Evolutionary conservation across 495 filamentous ascomycete genomes (phyloP), one percentile per base, ranked within the genome.

Genomic region (Penicillium canescens): DNA sequence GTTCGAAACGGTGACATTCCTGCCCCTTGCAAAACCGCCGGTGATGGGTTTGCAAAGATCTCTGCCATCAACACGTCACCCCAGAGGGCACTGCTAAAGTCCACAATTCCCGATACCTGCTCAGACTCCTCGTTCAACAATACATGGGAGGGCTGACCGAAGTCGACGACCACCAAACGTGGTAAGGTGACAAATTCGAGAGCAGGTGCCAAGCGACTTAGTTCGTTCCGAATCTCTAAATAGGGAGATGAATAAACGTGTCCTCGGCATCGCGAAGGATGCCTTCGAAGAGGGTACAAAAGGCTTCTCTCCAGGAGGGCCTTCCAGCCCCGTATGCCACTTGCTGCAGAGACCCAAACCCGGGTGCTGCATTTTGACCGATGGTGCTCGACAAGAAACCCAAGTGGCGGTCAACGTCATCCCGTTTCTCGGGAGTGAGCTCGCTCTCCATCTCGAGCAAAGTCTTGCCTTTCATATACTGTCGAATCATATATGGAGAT

Each of bases 211-310:
- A 81, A 69, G 31, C 74, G 66, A 54, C 53, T 58, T 8, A 83
- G 58, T 35, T 82, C 74, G 23, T 78, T 70, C 34, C 87, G 78
- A 42, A 91, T 80, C 48, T 78, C 68, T 13, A 77, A 75, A 60
- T 90, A 91, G 2, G 87, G 86, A 91, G 64, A 44, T 79, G 74
- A 45, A 91, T 78, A 31, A 85, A 75, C 68, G 83, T 82, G 50
- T 90, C 88, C 59, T 91, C 88, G 12, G 79, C 84, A 59, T 91
- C 88, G 16, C 83, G 82, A 23, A 91, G 71, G 12, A 83, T 67
- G 4, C 77, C 68, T 56, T 90, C 88, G 11, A 89, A 73, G 37
- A 91, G 70, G 2, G 65, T 56, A 21, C 76, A 66, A 55, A 90
- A 89, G 1, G 80, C 79, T 36, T 83, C 79, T 40, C 76, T 67